These are phyloP conservation scores for Saccharomyces eubayanus DNA, from an alignment of 805 yeast species.

Conservation along the genomic window DNA sequence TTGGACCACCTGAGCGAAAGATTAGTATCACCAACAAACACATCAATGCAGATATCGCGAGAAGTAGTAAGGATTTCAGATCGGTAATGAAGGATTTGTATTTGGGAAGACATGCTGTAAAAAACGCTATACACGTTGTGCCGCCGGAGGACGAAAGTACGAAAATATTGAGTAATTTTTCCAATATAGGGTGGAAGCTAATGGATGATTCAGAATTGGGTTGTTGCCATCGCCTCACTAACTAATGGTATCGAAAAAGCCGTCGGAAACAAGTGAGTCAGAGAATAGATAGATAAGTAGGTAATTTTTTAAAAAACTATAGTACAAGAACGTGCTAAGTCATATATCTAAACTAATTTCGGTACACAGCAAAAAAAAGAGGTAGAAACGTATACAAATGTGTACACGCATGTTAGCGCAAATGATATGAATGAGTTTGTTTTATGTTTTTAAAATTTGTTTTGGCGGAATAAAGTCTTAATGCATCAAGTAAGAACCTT, in stretches of 20 bases:
- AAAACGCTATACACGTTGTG: not conserved
- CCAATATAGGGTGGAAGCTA: conserved; percentile 26
- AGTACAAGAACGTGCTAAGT: not conserved
- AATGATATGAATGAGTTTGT: conserved; percentile 1
- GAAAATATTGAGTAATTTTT: conserved; percentile 7
- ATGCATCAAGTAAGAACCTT: conserved; percentile 64
- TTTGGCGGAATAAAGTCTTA: conserved; percentile 21
- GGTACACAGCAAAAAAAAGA: not conserved
- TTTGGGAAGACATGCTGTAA: not conserved
- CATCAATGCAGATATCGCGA: not conserved
- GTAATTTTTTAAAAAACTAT: not conserved
- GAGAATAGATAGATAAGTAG: not conserved
- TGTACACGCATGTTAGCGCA: not conserved
- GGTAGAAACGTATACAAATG: not conserved
- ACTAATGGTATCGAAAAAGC: not conserved
- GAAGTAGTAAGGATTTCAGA: not conserved
- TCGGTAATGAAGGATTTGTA: not conserved
- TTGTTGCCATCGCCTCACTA: conserved; percentile 6
- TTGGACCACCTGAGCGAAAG: not conserved
- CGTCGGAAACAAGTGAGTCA: not conserved
- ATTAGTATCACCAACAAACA: not conserved
- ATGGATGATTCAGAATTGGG: conserved; percentile 29
- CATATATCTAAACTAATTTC: not conserved
- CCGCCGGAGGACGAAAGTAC: not conserved
- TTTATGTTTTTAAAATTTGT: not conserved